These are phyloP conservation scores for Termitomyces sp. DNA, from an alignment of 768 basidiomycete genomes.

Conservation along the genomic window DNA sequence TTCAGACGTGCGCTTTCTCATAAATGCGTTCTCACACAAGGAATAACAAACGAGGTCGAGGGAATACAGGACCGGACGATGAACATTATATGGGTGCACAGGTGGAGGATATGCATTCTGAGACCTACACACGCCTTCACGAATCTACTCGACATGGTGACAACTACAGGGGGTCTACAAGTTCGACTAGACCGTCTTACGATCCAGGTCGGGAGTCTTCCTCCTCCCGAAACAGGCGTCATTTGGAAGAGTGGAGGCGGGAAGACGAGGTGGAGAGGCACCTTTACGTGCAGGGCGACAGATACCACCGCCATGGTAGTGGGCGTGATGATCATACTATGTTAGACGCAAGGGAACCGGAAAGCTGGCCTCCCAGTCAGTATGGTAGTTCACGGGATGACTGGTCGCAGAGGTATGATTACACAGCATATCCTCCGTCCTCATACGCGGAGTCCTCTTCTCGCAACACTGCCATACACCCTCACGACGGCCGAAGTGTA, in stretches of 20 bases:
- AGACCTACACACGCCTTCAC: slow-evolving; percentile 51
- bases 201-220: slow-evolving; percentile 50
- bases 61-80: slow-evolving; percentile 48
- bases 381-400: slow-evolving; percentile 44
- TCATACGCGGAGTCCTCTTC: slow-evolving; percentile 51
- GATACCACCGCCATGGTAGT: slow-evolving; percentile 42
- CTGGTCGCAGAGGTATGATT: slow-evolving; percentile 51
- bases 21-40: slow-evolving; percentile 45
- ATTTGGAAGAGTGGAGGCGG: slow-evolving; percentile 50
- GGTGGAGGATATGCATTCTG: slow-evolving; percentile 50
- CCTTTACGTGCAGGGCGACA: slow-evolving; percentile 37
- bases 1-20: slow-evolving; percentile 19
- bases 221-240: slow-evolving; percentile 52
- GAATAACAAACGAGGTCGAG: slow-evolving; percentile 51
- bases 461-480: slow-evolving; percentile 30
- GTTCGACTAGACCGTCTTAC: slow-evolving; percentile 40
- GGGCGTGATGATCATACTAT: slow-evolving; percentile 50
- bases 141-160: slow-evolving; percentile 49
- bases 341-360: slow-evolving; percentile 41
- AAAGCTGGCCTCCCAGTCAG: slow-evolving; percentile 46
- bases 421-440: slow-evolving; percentile 35
- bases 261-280: slow-evolving; percentile 48
- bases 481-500: slow-evolving; percentile 40
- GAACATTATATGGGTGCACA: slow-evolving; percentile 49
- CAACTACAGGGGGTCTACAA: slow-evolving; percentile 44